A percentile compares a stretch with the other conserved stretches of the same genome.
Conservation (phyloP, 106 monocot species). For the Hemerocallis citrina region DNA sequence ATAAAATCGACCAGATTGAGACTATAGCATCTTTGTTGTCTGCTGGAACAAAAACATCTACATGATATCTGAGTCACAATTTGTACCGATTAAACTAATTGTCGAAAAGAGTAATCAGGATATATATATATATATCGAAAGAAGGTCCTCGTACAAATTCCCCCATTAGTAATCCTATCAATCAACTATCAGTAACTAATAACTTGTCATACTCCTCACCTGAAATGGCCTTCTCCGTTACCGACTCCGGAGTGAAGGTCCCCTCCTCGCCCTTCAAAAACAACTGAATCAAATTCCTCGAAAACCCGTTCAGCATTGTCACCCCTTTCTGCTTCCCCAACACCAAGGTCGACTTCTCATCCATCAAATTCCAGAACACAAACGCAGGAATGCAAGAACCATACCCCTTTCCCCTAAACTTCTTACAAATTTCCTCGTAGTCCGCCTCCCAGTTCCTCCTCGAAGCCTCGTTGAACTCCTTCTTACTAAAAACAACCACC, state of each 20-base stretch:
- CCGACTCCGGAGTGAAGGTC: slow-evolving; percentile 11
- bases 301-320: slow-evolving; percentile 36
- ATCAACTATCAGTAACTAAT: too few relatives aligned
- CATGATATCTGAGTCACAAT: too few relatives aligned
- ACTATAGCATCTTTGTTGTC: too few relatives aligned
- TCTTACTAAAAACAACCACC: too few relatives aligned
- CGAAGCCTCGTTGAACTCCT: slow-evolving; percentile 13
- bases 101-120: too few relatives aligned
- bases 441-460: neutral
- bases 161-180: too few relatives aligned
- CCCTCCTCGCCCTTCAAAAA: slow-evolving; percentile 5
- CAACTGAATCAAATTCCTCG: slow-evolving; percentile 23
- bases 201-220: slow-evolving; percentile 42
- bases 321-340: slow-evolving; percentile 21
- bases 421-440: slow-evolving; percentile 6
- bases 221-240: slow-evolving; percentile 33
- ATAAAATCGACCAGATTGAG: too few relatives aligned
- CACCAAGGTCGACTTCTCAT: slow-evolving; percentile 19
- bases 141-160: too few relatives aligned
- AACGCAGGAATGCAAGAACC: slow-evolving; percentile 12
- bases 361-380: slow-evolving; percentile 49
- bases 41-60: too few relatives aligned
- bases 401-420: neutral
- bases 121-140: too few relatives aligned
- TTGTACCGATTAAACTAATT: too few relatives aligned